A percentile compares a stretch with the other conserved stretches of the same genome.
These are phyloP conservation scores for Penicillium salamii DNA, from an alignment of 495 filamentous ascomycete genomes.

Conservation along the genomic window DNA sequence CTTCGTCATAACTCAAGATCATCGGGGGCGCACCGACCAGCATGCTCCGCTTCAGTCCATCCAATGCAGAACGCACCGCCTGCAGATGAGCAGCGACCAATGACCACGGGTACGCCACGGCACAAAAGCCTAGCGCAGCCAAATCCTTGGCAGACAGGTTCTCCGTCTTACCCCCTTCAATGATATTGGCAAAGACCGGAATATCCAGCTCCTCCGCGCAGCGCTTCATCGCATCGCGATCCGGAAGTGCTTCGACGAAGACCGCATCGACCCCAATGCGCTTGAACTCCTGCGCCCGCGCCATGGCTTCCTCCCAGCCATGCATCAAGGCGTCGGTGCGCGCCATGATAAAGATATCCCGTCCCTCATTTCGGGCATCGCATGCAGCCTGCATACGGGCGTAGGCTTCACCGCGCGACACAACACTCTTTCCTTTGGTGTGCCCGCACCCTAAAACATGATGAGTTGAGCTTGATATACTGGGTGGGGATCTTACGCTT, in stretches of 20 bases:
- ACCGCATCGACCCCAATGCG: slow-evolving; percentile 36
- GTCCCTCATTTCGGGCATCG: slow-evolving; percentile 40
- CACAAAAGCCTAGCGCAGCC: slow-evolving; percentile 33
- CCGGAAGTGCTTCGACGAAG: slow-evolving; percentile 43
- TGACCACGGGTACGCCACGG: slow-evolving; percentile 43
- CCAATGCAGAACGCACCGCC: slow-evolving; percentile 27
- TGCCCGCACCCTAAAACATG: slow-evolving; percentile 48
- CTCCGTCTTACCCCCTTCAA: slow-evolving; percentile 43
- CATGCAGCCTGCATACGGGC: slow-evolving; percentile 38
- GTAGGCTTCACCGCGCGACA: slow-evolving; percentile 40
- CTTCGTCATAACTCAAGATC: slow-evolving; percentile 35
- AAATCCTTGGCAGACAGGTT: slow-evolving; percentile 39
- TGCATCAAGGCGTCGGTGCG: slow-evolving; percentile 38
- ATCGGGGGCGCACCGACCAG: slow-evolving; percentile 27
- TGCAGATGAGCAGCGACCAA: slow-evolving; percentile 41
- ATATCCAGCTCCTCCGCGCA: slow-evolving; percentile 32
- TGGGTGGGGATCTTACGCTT: slow-evolving; percentile 23
- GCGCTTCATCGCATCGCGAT: slow-evolving; percentile 34
- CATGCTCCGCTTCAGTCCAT: slow-evolving; percentile 35
- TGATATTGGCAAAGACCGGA: slow-evolving; percentile 42
- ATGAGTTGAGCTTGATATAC: too few species aligned
- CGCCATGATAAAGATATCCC: slow-evolving; percentile 41
- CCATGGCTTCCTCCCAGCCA: slow-evolving; percentile 37
- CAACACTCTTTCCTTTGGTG: slow-evolving; percentile 42
- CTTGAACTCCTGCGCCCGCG: slow-evolving; percentile 35